A percentile compares a stretch with the other conserved stretches of the same genome.
These are phyloP conservation scores for Escovopsis weberi DNA, from an alignment of 2,329 filamentous ascomycete genomes.

Conservation along the genomic window DNA sequence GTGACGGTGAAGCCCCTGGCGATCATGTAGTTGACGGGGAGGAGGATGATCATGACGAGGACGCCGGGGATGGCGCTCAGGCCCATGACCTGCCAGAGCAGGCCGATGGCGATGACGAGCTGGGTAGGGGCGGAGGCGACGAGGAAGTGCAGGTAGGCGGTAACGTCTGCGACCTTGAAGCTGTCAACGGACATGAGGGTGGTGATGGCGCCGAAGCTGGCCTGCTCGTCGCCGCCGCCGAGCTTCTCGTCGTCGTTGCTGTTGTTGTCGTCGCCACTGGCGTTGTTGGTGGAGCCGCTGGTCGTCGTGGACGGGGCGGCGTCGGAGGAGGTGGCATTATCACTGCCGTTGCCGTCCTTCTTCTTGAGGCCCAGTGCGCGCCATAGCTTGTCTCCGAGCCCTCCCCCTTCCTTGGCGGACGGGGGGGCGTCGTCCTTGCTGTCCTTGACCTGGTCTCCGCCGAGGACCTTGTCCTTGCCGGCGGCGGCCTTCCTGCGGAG, in stretches of 20 bases:
- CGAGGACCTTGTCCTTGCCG: slow-evolving; percentile 57
- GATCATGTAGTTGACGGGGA: slow-evolving; percentile 83
- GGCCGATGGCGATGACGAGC: slow-evolving; percentile 60
- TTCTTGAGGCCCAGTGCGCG: slow-evolving; percentile 47
- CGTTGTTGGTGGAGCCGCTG: slow-evolving; percentile 10
- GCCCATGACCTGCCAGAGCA: slow-evolving; percentile 84
- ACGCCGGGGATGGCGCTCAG: slow-evolving; percentile 90
- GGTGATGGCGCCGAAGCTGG: slow-evolving; percentile 94
- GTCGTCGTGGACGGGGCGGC: slow-evolving; percentile 21
- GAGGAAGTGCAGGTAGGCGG: slow-evolving; percentile 91
- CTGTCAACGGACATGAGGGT: slow-evolving; percentile 99
- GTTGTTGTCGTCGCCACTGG: too few relatives aligned
- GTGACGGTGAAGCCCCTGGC: slow-evolving; percentile 72
- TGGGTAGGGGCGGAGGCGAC: slow-evolving; percentile 84
- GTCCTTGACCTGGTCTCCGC: slow-evolving; percentile 30
- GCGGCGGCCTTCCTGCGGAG: slow-evolving; percentile 80
- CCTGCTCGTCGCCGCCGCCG: slow-evolving; percentile 49
- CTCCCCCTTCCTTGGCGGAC: slow-evolving; percentile 15
- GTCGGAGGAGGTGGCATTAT: slow-evolving; percentile 21
- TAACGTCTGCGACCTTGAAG: slow-evolving; percentile 94
- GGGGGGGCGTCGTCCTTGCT: slow-evolving; percentile 14
- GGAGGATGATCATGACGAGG: slow-evolving; percentile 71
- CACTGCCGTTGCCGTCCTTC: slow-evolving; percentile 24
- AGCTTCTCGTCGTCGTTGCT: slow-evolving; percentile 17
- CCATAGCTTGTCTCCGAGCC: slow-evolving; percentile 36